Percentiles rank a stretch among this genome's conserved stretches.
Conservation (phyloP, 73 alveolate genomes). For the Breviolum minutum region DNA sequence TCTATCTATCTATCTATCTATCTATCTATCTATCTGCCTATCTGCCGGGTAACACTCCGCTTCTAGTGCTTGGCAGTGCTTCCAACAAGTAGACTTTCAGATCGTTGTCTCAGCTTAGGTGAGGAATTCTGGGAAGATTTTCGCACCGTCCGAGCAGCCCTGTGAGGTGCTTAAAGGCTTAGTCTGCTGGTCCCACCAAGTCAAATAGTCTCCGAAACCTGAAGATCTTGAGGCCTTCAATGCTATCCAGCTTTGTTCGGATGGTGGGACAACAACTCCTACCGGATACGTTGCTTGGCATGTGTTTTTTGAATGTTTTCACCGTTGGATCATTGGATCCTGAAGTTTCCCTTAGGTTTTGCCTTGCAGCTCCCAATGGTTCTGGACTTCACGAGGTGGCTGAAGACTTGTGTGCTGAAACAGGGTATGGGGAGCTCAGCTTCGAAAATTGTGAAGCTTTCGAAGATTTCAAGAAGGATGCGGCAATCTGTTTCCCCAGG, state of each 20-base stretch:
- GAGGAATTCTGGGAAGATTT: slow-evolving; percentile 69
- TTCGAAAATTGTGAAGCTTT: not conserved
- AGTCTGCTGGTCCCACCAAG: not conserved
- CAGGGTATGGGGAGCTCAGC: not conserved
- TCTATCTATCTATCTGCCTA: too few relatives aligned
- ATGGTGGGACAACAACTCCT: slow-evolving; percentile 59
- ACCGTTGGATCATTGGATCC: not conserved
- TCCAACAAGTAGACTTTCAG: not conserved
- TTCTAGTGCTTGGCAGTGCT: not conserved
- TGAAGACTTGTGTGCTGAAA: slow-evolving; percentile 67
- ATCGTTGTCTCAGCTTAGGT: not conserved
- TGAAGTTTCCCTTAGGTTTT: slow-evolving; percentile 13
- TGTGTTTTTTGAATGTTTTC: not conserved
- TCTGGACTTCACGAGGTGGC: slow-evolving; percentile 93
- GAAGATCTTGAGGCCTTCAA: slow-evolving; percentile 47
- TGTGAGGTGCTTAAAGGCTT: not conserved
- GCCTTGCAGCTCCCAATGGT: slow-evolving; percentile 79
- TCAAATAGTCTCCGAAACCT: not conserved
- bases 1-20: too few relatives aligned
- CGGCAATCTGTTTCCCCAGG: not conserved
- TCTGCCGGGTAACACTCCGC: too few relatives aligned
- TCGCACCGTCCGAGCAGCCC: slow-evolving; percentile 13
- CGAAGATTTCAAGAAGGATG: not conserved
- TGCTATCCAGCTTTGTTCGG: slow-evolving; percentile 70
- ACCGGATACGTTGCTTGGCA: slow-evolving; percentile 49